These are phyloP conservation scores for Hyphodiscus hymeniophilus DNA, from an alignment of 495 filamentous ascomycete species.

Conservation along the genomic window DNA sequence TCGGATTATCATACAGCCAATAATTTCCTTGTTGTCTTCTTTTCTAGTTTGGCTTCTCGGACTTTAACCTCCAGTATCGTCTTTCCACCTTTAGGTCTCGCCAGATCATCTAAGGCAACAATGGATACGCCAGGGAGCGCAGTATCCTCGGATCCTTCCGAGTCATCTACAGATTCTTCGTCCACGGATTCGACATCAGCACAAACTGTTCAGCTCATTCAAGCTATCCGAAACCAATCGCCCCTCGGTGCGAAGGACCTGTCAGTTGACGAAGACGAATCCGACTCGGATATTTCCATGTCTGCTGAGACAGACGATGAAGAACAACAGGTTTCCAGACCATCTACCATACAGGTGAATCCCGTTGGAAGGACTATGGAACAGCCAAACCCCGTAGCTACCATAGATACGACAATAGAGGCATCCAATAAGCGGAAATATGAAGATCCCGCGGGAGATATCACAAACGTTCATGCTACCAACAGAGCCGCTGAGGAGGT, in stretches of 20 bases:
- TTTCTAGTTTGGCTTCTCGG: slow-evolving; percentile 4
- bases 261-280: slow-evolving; percentile 13
- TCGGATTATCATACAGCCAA: slow-evolving; percentile 12
- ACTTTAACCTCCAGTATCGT: neutral
- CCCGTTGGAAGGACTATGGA: neutral
- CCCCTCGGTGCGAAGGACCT: neutral
- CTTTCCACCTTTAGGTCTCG: neutral
- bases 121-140: slow-evolving; percentile 15
- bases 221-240: neutral
- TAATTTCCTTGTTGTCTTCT: slow-evolving; percentile 12
- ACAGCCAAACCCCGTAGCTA: neutral
- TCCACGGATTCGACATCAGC: slow-evolving; percentile 15
- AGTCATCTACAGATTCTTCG: slow-evolving; percentile 14
- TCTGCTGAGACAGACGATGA: slow-evolving; percentile 20
- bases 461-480: slow-evolving; percentile 8
- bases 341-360: slow-evolving; percentile 1
- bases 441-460: slow-evolving; percentile 6
- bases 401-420: neutral
- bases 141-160: slow-evolving; percentile 1
- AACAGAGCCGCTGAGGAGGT: slow-evolving; percentile 23
- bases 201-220: neutral
- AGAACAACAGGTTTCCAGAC: slow-evolving; percentile 2
- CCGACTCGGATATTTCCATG: slow-evolving; percentile 23
- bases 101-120: neutral
- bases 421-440: slow-evolving; percentile 35